Evolutionary conservation across 2,329 filamentous ascomycete genomes (phyloP), one percentile per base, ranked within the genome.

Genomic region (Cladophialophora bantiana): DNA sequence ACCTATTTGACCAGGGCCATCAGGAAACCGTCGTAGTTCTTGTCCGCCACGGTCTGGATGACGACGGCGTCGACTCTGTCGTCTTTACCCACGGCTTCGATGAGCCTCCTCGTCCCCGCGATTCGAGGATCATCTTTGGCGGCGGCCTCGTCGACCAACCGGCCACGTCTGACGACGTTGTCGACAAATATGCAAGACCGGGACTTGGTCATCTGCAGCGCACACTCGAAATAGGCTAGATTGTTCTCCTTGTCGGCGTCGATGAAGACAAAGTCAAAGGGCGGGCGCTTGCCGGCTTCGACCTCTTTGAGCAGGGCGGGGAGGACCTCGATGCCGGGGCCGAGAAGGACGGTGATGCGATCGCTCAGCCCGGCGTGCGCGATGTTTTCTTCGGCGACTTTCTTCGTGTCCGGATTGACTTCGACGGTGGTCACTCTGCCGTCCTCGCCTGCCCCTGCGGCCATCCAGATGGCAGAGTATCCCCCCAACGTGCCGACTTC

Each of bases 401-500:
- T 75, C 0, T 80, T 80, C 62, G 83, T 79, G 31, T 82, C 77
- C 0, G 77, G 71, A 64, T 84, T 73, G 40, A 84, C 78, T 70
- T 88, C 85, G 57, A 88, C 78, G 55, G 79, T 85, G 0, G 82
- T 85, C 15, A 87, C 79, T 18, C 79, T 73, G 4, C 78, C 71
- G 20, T 75, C 72, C 0, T 78, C 76, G 10, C 73, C 75, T 12
- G 76, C 72, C 20, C 74, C 71, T 13, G 52, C 74, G 2, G 84
- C 84, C 57, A 88, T 78, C 79, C 83, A 87, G 62, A 86, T 83
- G 13, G 82, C 80, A 0, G 80, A 82, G 73, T 85, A 87, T 7
- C 81, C 85, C 12, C 85, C 85, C 32, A 88, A 73, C 0, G 84
- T 86, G 31, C 85, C 85, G 56, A 88, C 77, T 72, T 88, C 85